A percentile compares a stretch with the other conserved stretches of the same genome.
phyloP scores from a whole-genome alignment of 805 yeast species.

The Lachancea dasiensis region DNA sequence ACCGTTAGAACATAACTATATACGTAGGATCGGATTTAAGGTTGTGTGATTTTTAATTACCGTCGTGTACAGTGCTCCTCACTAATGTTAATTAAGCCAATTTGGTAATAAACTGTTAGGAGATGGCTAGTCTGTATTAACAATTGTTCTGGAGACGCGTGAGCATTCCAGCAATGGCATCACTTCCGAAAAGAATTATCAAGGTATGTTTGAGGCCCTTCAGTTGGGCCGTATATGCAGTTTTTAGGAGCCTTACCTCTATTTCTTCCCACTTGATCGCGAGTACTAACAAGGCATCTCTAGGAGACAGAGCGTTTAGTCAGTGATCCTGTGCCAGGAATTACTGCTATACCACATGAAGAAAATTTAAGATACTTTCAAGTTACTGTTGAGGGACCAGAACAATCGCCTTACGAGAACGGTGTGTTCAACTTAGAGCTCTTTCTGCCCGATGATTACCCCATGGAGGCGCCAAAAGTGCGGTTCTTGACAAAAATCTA shows the following conservation, averaged over 20 bases:
- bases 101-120: too few relatives aligned
- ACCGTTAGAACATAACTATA: too few relatives aligned
- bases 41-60: too few relatives aligned
- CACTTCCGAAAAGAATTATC: slow-evolving; percentile 83
- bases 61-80: too few relatives aligned
- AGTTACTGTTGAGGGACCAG: slow-evolving; percentile 88
- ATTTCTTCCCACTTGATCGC: too few relatives aligned
- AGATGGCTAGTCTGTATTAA: too few relatives aligned
- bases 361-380: slow-evolving; percentile 90
- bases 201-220: slow-evolving; percentile 50
- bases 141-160: too few relatives aligned
- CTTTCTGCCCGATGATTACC: slow-evolving; percentile 93
- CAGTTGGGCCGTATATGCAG: not conserved
- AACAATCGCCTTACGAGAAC: slow-evolving; percentile 86
- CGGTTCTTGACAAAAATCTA: slow-evolving; percentile 89
- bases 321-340: slow-evolving; percentile 95
- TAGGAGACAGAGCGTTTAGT: slow-evolving; percentile 88
- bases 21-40: too few relatives aligned
- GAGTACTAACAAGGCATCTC: not conserved
- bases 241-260: not conserved
- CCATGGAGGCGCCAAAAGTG: slow-evolving; percentile 96
- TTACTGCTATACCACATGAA: slow-evolving; percentile 87
- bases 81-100: too few relatives aligned
- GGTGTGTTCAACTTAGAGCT: slow-evolving; percentile 76
- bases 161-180: slow-evolving; percentile 21